Evolutionary conservation across 179 eudicot species (phyloP).

Genomic region (Gypsophila paniculata): DNA sequence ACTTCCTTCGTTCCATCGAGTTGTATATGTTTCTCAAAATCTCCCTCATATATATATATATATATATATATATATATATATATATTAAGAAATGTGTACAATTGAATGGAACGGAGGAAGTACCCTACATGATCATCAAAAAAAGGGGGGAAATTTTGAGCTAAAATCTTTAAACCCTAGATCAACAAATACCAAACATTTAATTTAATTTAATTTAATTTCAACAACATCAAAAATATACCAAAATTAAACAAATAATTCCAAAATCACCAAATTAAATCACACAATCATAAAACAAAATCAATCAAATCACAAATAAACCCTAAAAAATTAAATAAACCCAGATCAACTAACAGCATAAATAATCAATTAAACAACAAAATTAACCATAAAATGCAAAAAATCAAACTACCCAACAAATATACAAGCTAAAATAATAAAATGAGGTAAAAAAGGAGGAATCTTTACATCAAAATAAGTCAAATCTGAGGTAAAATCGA

Average conservation of each 20-base stretch:
- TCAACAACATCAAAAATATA: no score
- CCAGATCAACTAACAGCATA: conserved; percentile 21
- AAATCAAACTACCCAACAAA: conserved; percentile 15
- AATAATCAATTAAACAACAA: not conserved
- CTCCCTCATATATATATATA: no score
- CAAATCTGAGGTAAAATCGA: conserved; percentile 7
- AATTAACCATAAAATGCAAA: conserved; percentile 3
- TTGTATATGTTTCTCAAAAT: no score
- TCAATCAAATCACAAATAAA: not conserved
- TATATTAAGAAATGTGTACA: no score
- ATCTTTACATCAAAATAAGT: not conserved
- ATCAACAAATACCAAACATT: not conserved
- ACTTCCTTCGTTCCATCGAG: no score
- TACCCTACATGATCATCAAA: not conserved
- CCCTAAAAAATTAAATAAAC: not conserved
- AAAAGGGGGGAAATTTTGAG: not conserved
- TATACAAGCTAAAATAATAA: not conserved
- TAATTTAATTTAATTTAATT: no score
- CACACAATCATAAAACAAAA: conserved; percentile 1
- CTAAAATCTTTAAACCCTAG: conserved; percentile 4
- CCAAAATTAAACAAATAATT: no score
- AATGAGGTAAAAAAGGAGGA: not conserved
- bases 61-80: no score
- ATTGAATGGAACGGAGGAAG: no score
- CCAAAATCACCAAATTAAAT: no score